phyloP scores from a whole-genome alignment of 306 rosid species.

The Prunus kanzakura region DNA sequence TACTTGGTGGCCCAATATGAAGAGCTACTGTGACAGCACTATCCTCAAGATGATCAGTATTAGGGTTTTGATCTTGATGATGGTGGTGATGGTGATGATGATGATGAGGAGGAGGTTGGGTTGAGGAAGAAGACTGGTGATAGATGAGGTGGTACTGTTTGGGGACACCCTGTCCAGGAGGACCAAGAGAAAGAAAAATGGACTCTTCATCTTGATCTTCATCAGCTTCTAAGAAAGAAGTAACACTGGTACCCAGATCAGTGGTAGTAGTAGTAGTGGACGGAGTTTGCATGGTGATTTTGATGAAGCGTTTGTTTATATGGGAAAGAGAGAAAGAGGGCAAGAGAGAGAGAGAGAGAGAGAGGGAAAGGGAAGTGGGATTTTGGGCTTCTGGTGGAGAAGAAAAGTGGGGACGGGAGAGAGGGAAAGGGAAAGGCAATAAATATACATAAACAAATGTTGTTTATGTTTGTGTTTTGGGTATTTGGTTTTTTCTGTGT shows the following conservation, averaged over 20 bases:
- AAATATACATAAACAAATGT: slow-evolving; percentile 36
- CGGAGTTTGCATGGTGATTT: slow-evolving; percentile 54
- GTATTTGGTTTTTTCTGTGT: background rate
- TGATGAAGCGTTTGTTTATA: slow-evolving; percentile 22
- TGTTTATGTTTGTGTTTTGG: background rate
- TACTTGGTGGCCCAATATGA: slow-evolving; percentile 62
- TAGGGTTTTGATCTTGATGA: slow-evolving; percentile 36
- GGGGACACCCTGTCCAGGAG: slow-evolving; percentile 47
- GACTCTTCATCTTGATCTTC: slow-evolving; percentile 40
- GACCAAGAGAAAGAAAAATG: slow-evolving; percentile 74
- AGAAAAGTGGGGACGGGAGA: slow-evolving; percentile 25
- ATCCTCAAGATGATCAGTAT: background rate
- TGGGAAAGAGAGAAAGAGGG: background rate
- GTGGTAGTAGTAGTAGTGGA: slow-evolving; percentile 7
- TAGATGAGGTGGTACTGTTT: slow-evolving; percentile 13
- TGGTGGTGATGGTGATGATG: background rate
- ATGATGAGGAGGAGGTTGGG: slow-evolving; percentile 8
- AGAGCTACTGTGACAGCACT: slow-evolving; percentile 66
- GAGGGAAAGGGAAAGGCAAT: slow-evolving; percentile 29
- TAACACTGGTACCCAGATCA: background rate
- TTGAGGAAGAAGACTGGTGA: slow-evolving; percentile 16
- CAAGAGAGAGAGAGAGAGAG: background rate
- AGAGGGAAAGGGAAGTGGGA: background rate
- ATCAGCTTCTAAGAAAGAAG: background rate
- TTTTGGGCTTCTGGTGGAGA: slow-evolving; percentile 30